Conservation (phyloP, 805 yeast genomes). For the Saitoella complicata region DNA sequence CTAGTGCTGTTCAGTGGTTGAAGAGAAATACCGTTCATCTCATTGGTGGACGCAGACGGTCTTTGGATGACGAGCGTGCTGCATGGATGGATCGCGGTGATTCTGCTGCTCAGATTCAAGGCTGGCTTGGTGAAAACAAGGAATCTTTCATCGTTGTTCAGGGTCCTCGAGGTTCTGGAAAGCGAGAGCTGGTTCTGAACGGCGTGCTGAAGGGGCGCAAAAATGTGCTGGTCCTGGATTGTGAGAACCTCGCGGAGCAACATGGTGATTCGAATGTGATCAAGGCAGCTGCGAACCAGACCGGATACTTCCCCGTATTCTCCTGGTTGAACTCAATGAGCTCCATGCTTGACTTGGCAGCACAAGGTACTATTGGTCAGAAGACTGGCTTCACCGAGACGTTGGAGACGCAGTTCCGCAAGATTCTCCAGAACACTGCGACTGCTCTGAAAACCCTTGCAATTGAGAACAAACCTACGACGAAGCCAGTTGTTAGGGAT, state of each 20-base stretch:
- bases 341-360: constrained; percentile 63
- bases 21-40: not conserved
- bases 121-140: constrained; percentile 79
- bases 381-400: constrained; percentile 78
- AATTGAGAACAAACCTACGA: constrained; percentile 10
- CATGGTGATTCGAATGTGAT: constrained; percentile 59
- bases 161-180: constrained; percentile 96
- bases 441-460: constrained; percentile 58
- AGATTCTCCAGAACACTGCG: constrained; percentile 55
- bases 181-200: constrained; percentile 57
- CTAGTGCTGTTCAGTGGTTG: not conserved
- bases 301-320: constrained; percentile 88
- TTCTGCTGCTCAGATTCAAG: constrained; percentile 46
- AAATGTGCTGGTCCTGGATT: constrained; percentile 52
- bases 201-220: constrained; percentile 45
- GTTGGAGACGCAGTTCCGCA: constrained; percentile 64
- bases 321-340: constrained; percentile 80
- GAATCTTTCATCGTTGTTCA: constrained; percentile 76
- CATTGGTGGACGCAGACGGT: constrained; percentile 20
- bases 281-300: constrained; percentile 48
- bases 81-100: constrained; percentile 57
- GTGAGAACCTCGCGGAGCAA: constrained; percentile 57
- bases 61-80: constrained; percentile 2
- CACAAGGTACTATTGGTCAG: constrained; percentile 85
- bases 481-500: constrained; percentile 34